Percentiles rank a stretch among this genome's conserved stretches.
Conservation (phyloP, 306 rosid species). For the Arachis stenosperma region DNA sequence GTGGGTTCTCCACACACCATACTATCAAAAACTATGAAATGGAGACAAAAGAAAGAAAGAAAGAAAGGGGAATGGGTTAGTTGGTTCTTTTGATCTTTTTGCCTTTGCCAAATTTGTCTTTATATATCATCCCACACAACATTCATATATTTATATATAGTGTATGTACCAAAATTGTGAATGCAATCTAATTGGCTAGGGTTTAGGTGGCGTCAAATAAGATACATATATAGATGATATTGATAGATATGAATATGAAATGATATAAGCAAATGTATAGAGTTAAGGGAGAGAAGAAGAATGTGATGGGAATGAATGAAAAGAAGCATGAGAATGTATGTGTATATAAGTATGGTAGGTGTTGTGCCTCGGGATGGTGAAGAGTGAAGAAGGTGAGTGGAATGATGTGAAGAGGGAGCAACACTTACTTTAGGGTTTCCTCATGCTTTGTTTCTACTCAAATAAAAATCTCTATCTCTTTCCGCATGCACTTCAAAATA, state of each 20-base stretch:
- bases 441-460: conserved; percentile 97
- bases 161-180: background rate
- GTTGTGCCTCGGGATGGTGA: conserved; percentile 79
- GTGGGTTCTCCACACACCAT: conserved; percentile 55
- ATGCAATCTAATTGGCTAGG: conserved; percentile 12
- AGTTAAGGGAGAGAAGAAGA: background rate
- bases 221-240: conserved; percentile 6
- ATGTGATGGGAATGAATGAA: background rate
- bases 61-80: background rate
- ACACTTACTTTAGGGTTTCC: conserved; percentile 88
- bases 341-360: conserved; percentile 59
- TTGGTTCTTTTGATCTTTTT: background rate
- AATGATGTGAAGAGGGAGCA: conserved; percentile 94
- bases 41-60: conserved; percentile 36
- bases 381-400: conserved; percentile 95
- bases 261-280: background rate
- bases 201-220: conserved; percentile 8
- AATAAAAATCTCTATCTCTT: conserved; percentile 53
- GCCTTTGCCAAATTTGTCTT: conserved; percentile 34
- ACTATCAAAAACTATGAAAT: conserved; percentile 30
- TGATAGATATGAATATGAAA: too few species aligned
- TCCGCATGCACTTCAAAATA: conserved; percentile 93
- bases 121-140: background rate
- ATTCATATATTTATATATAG: background rate
- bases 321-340: conserved; percentile 59